Evolutionary conservation across 2,329 filamentous ascomycete species (phyloP), one percentile per base, ranked within the genome.

Genomic region (Fusarium sp.): DNA sequence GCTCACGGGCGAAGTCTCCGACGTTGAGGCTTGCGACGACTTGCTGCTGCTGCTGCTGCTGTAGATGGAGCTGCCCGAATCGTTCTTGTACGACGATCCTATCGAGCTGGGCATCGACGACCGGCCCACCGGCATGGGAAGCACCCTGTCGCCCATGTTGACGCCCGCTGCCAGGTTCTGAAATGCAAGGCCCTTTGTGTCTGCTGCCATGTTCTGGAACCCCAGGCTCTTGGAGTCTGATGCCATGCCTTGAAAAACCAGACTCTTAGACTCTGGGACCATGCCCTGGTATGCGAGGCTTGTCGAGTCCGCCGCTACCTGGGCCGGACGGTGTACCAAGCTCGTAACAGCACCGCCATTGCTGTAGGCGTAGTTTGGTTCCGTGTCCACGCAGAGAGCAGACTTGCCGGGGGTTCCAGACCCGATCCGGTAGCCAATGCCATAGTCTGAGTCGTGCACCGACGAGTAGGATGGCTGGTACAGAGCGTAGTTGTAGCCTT

Each of bases 391-490:
- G 31, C 72, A 75, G 32, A 74, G 31, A 22, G 49, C 60, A 31
- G 61, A 45, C 40, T 71, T 73, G 8, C 49, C 51, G 50, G 19
- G 44, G n/a, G 32, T 46, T 58, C n/a, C 61, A 38, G 63, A 48
- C 5, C 54, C 40, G 41, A 74, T 54, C n/a, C 74, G 68, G 46
- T 72, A 72, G 24, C 62, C 63, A 46, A 75, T 65, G 42, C 67
- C 55, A 52, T 73, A 75, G 13, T 67, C 36, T 32, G 64, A 26
- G 28, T 72, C 70, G 28, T 70, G 53, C 13, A 67, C 57, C 11
- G 64, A 15, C 4, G 57, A 54, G 40, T 67, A 71, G 12, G 58
- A 22, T 12, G 52, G 49, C 6, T 53, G 65, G 51, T 73, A 73
- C 19, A 74, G 39, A 31, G 53, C 39, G 47, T 73, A 73, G 39